Evolutionary conservation across 1,139 yeast species (phyloP).

Genomic region (Zygosaccharomyces sapae): DNA sequence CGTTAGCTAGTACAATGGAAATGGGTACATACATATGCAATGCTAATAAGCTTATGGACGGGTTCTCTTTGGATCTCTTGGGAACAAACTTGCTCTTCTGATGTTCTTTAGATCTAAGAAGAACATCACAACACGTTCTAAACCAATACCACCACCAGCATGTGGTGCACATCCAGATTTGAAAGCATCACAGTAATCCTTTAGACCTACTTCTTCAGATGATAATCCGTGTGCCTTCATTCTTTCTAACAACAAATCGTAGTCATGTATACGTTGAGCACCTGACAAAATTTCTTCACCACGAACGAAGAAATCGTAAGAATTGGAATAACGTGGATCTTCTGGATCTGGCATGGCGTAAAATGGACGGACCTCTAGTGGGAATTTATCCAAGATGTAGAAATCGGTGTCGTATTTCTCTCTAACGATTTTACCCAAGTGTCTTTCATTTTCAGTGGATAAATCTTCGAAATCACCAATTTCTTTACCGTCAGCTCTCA

Average conservation of each 20-base stretch:
- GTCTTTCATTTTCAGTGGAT: conserved; percentile 89
- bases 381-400: conserved; percentile 97
- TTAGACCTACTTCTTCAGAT: conserved; percentile 73
- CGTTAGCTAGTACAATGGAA: neutral
- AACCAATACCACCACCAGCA: conserved; percentile 99
- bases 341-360: conserved; percentile 98
- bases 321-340: conserved; percentile 87
- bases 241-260: conserved; percentile 74
- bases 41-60: conserved; percentile 52
- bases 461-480: conserved; percentile 85
- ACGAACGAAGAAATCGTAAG: conserved; percentile 98
- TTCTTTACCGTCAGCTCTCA: conserved; percentile 79
- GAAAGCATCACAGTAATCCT: conserved; percentile 90
- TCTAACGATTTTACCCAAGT: conserved; percentile 84
- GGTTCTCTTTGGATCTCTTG: conserved; percentile 95
- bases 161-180: conserved; percentile 96
- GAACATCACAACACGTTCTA: conserved; percentile 98
- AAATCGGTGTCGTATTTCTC: conserved; percentile 96
- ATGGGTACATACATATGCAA: conserved; percentile 1
- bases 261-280: conserved; percentile 98
- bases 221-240: conserved; percentile 80
- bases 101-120: conserved; percentile 93
- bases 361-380: conserved; percentile 92
- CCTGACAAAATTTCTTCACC: conserved; percentile 99
- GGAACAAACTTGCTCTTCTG: conserved; percentile 96